These are phyloP conservation scores for Amoebophrya sp. DNA, from an alignment of 169 alveolate species.

Conservation along the genomic window DNA sequence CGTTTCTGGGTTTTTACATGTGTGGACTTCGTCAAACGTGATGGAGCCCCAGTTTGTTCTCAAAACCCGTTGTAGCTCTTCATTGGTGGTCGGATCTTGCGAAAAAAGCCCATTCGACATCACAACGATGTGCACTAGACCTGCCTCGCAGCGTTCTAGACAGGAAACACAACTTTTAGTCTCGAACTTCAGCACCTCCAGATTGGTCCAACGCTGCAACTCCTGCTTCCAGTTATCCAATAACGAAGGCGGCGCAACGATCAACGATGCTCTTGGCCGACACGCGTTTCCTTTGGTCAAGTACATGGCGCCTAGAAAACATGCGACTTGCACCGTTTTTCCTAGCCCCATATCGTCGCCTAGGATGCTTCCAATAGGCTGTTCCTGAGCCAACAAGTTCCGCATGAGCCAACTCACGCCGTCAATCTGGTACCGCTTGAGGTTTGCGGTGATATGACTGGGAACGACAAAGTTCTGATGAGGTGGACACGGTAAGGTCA, in stretches of 20 bases:
- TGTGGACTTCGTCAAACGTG: not conserved
- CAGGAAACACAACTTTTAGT: not conserved
- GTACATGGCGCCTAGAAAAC: not conserved
- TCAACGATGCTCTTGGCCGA: not conserved
- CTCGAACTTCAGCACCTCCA: not conserved
- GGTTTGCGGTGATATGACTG: not conserved
- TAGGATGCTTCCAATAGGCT: not conserved
- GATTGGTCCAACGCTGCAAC: not conserved
- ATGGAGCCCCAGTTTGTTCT: not conserved
- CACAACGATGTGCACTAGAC: not conserved
- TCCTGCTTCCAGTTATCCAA: not conserved
- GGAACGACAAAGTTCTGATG: too few species aligned
- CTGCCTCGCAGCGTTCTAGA: not conserved
- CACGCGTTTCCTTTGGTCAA: not conserved
- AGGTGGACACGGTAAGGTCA: too few species aligned
- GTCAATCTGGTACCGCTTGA: not conserved
- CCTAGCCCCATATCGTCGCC: constrained; percentile 12
- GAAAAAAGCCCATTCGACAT: not conserved
- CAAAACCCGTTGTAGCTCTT: not conserved
- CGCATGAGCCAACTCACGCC: not conserved
- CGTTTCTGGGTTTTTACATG: not conserved
- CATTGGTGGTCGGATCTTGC: not conserved
- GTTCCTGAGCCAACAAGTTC: not conserved
- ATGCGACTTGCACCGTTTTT: not conserved
- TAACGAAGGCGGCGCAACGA: not conserved